Base-by-base conservation (phyloP, 2,329 filamentous ascomycete species). In the Ascochyta clinopodiicola region DNA sequence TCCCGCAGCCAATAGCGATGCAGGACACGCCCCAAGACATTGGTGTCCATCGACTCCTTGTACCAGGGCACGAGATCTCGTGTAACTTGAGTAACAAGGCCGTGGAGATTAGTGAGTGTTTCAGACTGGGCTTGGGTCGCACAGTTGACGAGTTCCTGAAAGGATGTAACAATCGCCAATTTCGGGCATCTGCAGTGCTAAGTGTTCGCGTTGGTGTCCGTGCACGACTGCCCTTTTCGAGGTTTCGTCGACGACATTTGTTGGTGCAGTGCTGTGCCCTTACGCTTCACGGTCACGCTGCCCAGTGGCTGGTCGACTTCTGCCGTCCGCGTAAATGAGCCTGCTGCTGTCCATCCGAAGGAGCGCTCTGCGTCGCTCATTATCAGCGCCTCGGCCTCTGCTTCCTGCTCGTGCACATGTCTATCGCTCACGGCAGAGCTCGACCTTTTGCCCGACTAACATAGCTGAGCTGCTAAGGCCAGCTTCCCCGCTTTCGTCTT, bases 401-500 rank as follows among this genome's bases (percentile, higher is more conserved):
- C 47, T 61, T 62, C 42, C 54, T 43, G 57, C 59, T 59, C 49
- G 43, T 45, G 38, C 62, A 37, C 53, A 59, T 58, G 60, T 64
- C 43, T 66, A 57, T 60, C 59, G 60, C 59, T 58, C 54, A 55
- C 72, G 70, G 61, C 70, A 57, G 53, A 66, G 49, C 47, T 75
- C 73, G 38, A 70, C 72, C 47, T 59, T 63, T 52, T 49, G 64
- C 43, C 67, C 66, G 49, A 57, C 77, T 68, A 72, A 57, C 47
- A 72, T 74, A 39, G 63, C 75, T 54, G 75, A 81, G 56, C 75
- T 90, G 10, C 80, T 89, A 46, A 79, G 82, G 79, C 75, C 78
- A 77, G 81, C 84, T 2, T 63, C 73, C 17, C 72, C 77, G 31
- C 69, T 51, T 35, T 51, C 71, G 40, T 58, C 57, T 32, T 57